Conservation (phyloP, 208 protist species). For the Wallacemonas sp. region DNA sequence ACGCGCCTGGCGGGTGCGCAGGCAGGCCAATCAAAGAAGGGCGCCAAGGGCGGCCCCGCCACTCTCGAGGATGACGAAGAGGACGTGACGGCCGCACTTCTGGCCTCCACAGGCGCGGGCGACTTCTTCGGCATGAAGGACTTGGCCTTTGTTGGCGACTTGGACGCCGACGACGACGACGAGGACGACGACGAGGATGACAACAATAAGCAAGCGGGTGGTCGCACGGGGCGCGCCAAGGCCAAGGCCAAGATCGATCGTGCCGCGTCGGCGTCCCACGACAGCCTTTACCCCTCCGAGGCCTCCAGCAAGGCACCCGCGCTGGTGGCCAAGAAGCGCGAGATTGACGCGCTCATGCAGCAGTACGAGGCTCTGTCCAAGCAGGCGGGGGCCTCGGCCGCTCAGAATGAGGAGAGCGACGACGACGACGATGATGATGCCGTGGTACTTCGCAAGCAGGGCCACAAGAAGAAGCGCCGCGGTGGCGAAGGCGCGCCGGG, state of each 20-base stretch:
- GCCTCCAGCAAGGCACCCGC: not conserved
- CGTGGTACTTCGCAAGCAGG: not conserved
- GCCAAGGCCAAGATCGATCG: no score
- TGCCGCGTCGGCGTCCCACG: not conserved
- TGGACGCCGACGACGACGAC: not conserved
- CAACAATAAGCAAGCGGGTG: no score
- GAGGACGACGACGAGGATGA: no score
- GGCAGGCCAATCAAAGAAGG: not conserved
- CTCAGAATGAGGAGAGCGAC: not conserved
- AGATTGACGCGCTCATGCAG: slow-evolving; percentile 44
- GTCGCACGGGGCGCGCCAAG: no score
- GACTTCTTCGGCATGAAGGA: not conserved
- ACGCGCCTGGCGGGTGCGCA: slow-evolving; percentile 18
- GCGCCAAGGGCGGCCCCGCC: no score
- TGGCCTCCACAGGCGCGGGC: slow-evolving; percentile 7
- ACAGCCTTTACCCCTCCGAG: not conserved
- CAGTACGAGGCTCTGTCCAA: slow-evolving; percentile 22
- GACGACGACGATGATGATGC: slow-evolving; percentile 15
- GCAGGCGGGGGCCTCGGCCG: slow-evolving; percentile 1
- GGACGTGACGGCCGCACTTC: slow-evolving; percentile 5
- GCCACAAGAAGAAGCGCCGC: slow-evolving; percentile 13
- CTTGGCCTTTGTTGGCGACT: not conserved
- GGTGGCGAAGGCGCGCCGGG: not conserved
- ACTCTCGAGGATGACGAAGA: slow-evolving; percentile 17
- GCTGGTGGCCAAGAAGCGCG: slow-evolving; percentile 22